These are phyloP conservation scores for Stephania cephalantha DNA, from an alignment of 164 flowering plant species.

Conservation along the genomic window DNA sequence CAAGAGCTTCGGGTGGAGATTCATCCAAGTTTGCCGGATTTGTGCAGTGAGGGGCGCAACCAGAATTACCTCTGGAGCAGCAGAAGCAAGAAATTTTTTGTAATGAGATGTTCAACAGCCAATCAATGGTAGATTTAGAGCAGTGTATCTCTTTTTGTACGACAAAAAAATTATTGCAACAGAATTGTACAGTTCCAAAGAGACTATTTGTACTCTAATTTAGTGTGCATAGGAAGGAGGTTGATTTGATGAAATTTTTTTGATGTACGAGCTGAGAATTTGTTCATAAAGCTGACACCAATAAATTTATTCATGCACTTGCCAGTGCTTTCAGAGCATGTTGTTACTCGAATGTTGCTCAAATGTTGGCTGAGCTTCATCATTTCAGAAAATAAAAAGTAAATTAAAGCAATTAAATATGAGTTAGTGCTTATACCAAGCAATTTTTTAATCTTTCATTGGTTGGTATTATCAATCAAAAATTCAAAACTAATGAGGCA, in stretches of 20 bases:
- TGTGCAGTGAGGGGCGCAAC: neutral
- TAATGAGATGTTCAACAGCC: neutral
- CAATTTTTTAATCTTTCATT: neutral
- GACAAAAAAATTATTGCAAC: neutral
- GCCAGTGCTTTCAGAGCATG: neutral
- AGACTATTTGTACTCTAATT: neutral
- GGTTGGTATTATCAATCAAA: too few species aligned
- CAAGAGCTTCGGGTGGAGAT: neutral
- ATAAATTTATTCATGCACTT: neutral
- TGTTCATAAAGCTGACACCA: neutral
- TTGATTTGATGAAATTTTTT: neutral
- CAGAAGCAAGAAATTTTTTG: neutral
- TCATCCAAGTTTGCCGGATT: neutral
- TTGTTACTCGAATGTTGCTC: too few species aligned
- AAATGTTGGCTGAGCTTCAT: neutral
- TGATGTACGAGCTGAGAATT: neutral
- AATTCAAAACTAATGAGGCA: neutral
- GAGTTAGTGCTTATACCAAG: too few species aligned
- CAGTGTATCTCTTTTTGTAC: neutral
- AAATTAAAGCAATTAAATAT: too few species aligned
- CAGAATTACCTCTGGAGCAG: neutral
- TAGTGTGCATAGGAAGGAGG: neutral
- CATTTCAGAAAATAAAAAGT: too few species aligned
- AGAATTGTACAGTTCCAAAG: conserved; percentile 3
- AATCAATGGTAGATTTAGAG: neutral